Conservation (phyloP, 805 yeast species). For the Wickerhamomyces pijperi region DNA sequence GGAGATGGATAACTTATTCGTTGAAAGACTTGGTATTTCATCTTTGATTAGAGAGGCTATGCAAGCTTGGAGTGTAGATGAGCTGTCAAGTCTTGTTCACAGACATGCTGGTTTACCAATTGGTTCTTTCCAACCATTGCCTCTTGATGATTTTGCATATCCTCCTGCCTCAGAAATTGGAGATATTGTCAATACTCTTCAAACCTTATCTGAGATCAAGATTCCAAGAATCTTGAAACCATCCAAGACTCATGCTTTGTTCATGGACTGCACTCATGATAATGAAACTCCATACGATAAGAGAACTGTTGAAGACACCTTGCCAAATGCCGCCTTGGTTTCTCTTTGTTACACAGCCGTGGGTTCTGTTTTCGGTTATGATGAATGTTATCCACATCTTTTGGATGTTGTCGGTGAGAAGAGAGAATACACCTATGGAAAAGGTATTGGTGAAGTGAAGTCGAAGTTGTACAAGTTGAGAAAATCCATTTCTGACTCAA, state of each 20-base stretch:
- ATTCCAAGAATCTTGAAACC: slow-evolving; percentile 56
- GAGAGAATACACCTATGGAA: slow-evolving; percentile 42
- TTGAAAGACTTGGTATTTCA: slow-evolving; percentile 81
- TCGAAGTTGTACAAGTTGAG: slow-evolving; percentile 46
- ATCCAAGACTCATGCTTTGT: slow-evolving; percentile 82
- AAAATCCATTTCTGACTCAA: slow-evolving; percentile 39
- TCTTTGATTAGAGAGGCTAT: slow-evolving; percentile 91
- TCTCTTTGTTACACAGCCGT: slow-evolving; percentile 88
- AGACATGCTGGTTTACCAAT: slow-evolving; percentile 93
- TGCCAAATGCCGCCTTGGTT: slow-evolving; percentile 91
- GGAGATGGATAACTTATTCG: slow-evolving; percentile 79
- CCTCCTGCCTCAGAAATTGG: slow-evolving; percentile 30
- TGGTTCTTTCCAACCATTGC: slow-evolving; percentile 78
- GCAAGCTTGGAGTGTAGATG: slow-evolving; percentile 89
- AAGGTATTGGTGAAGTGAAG: slow-evolving; percentile 75
- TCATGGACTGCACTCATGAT: slow-evolving; percentile 98
- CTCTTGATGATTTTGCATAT: slow-evolving; percentile 63
- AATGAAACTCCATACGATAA: slow-evolving; percentile 83
- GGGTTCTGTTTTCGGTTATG: slow-evolving; percentile 91
- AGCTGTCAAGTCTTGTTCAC: slow-evolving; percentile 76
- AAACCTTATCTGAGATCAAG: slow-evolving; percentile 46
- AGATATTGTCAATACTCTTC: not conserved
- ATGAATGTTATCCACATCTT: slow-evolving; percentile 78
- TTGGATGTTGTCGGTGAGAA: slow-evolving; percentile 73
- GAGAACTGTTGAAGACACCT: slow-evolving; percentile 87